Base-by-base conservation (phyloP, 768 basidiomycete species). In the Russula foetens region DNA sequence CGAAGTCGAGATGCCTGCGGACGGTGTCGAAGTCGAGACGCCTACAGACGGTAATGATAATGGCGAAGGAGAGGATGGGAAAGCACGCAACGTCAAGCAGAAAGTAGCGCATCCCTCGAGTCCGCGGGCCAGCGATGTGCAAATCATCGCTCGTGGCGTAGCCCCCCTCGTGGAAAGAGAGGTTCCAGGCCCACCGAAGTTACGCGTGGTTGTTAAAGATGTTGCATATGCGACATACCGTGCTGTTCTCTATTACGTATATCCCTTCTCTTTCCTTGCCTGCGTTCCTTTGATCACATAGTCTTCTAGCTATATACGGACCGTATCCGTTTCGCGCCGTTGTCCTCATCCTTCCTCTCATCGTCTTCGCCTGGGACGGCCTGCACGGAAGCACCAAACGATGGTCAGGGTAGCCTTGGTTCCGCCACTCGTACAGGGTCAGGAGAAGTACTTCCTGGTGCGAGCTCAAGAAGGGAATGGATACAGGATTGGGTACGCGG, bases 281-380 rank as follows among this genome's bases (percentile, higher is more conserved):
- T 33, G 52, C 26, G 24, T n/a, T 24, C 5, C 4, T 21, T 31
- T 46, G 28, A 48, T 48, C 9, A 48, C 44, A 4, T 29, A 38
- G 3, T 43, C 17, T 21, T 57, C 65, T 23, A 92, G 91, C 75
- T 94, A 26, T 95, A 94, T 70, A 94, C 92, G 17, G 90, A 92
- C 67, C 80, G 79, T 28, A 88, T 94, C 63, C 79, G 85, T 29
- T 94, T 94, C 65, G 89, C 92, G 0, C 92, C 92, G 0, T 74
- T 94, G 19, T 83, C 90, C 0, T 94, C 92, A 7, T 80, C 83
- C 33, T 87, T 88, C 63, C 38, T 74, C 41, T 66, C 66, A 15
- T 66, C 62, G 29, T 62, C 60, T 39, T 63, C 67, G 19, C 38
- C 53, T 26, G 56, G 55, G 44, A 28, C 58, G 38, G 56, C 53